Evolutionary conservation across 192 early-diverging fungal species (phyloP).

Genomic region (Paraglomus brasilianum): DNA sequence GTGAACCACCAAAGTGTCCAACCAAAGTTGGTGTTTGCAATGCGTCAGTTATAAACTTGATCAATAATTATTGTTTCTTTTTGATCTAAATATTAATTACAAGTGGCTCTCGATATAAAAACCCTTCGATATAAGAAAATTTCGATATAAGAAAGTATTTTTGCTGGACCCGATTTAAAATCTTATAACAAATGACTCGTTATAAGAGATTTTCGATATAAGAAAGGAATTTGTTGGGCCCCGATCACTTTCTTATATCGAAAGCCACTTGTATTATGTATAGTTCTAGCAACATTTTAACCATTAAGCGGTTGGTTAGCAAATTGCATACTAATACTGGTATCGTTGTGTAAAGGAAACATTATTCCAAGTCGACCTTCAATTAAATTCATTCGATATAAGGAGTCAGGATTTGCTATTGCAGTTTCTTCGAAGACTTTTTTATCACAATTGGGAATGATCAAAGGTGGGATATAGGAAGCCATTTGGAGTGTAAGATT

Average conservation of each 20-base stretch:
- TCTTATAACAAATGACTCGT: no score
- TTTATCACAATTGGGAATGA: constrained; percentile 3
- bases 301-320: no score
- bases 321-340: no score
- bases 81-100: background rate
- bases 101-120: no score
- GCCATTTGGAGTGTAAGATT: constrained; percentile 3
- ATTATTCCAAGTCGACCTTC: constrained; percentile 5
- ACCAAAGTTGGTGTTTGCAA: background rate
- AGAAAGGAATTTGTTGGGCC: no score
- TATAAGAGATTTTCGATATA: no score
- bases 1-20: background rate
- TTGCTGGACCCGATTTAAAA: no score
- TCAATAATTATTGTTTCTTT: background rate
- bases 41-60: background rate
- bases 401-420: background rate
- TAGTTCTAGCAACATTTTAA: no score
- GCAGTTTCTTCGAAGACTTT: constrained; percentile 3
- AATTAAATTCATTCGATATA: constrained; percentile 9
- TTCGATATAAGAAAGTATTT: background rate
- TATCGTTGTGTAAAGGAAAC: background rate
- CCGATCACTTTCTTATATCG: no score
- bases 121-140: background rate
- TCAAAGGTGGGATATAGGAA: constrained; percentile 4
- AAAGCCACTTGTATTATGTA: no score